Conservation (phyloP, 805 yeast genomes). For the Kodamaea lidongshanica region DNA sequence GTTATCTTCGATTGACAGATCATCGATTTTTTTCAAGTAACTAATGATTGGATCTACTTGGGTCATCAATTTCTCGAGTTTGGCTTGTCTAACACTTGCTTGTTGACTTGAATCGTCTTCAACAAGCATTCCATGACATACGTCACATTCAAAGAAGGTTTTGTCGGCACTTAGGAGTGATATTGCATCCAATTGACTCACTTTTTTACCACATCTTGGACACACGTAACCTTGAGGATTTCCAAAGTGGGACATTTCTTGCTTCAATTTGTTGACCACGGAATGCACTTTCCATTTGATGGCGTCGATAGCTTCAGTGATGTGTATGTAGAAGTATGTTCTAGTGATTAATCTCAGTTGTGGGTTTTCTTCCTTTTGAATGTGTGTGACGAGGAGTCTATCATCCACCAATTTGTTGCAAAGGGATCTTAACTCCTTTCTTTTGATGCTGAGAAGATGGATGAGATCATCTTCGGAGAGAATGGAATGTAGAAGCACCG, state of each 20-base stretch:
- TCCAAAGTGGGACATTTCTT: slow-evolving; percentile 75
- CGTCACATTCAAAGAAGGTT: slow-evolving; percentile 75
- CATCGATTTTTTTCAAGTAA: slow-evolving; percentile 55
- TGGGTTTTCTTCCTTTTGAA: slow-evolving; percentile 59
- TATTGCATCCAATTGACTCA: slow-evolving; percentile 82
- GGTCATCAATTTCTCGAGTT: slow-evolving; percentile 75
- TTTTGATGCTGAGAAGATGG: slow-evolving; percentile 71
- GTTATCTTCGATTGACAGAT: slow-evolving; percentile 34
- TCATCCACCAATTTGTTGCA: slow-evolving; percentile 83
- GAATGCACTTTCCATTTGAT: slow-evolving; percentile 95
- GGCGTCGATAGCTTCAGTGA: slow-evolving; percentile 90
- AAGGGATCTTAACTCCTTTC: slow-evolving; percentile 78
- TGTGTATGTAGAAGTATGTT: slow-evolving; percentile 81
- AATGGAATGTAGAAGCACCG: slow-evolving; percentile 80
- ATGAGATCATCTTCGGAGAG: slow-evolving; percentile 88
- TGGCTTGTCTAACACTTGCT: slow-evolving; percentile 73
- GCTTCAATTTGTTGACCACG: slow-evolving; percentile 70
- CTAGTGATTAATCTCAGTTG: slow-evolving; percentile 64
- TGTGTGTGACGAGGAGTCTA: slow-evolving; percentile 63
- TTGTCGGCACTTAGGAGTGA: slow-evolving; percentile 73
- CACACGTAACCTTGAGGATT: slow-evolving; percentile 94
- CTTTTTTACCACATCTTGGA: slow-evolving; percentile 75
- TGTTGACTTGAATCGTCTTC: slow-evolving; percentile 88
- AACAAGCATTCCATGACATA: slow-evolving; percentile 67
- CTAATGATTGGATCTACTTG: slow-evolving; percentile 86